Percentiles rank a stretch among this genome's conserved stretches.
Evolutionary conservation across 768 basidiomycete genomes (phyloP).

Genomic region (Crassisporium funariophilum): DNA sequence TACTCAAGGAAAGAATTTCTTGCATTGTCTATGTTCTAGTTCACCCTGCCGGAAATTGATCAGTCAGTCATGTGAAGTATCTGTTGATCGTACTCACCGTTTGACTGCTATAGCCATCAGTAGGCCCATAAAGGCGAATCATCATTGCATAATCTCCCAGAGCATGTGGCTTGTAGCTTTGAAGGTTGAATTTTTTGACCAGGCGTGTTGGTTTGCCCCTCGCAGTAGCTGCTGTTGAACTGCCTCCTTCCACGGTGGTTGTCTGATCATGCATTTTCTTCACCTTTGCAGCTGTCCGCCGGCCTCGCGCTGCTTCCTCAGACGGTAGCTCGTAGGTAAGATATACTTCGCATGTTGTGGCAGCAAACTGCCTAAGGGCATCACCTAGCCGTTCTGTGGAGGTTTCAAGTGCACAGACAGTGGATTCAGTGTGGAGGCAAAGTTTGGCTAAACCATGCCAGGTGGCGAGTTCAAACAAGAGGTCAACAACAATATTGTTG

Average conservation of each 20-base stretch:
- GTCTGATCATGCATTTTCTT: not conserved
- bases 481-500: slow-evolving; percentile 19
- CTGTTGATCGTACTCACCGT: slow-evolving; percentile 9
- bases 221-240: not conserved
- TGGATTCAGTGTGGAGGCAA: slow-evolving; percentile 27
- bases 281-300: slow-evolving; percentile 16
- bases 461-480: slow-evolving; percentile 29
- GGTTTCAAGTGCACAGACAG: slow-evolving; percentile 17
- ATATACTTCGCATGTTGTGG: slow-evolving; percentile 20
- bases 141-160: slow-evolving; percentile 20
- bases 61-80: not conserved
- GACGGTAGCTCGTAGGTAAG: slow-evolving; percentile 31
- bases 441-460: slow-evolving; percentile 41
- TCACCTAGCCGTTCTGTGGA: slow-evolving; percentile 25
- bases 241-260: not conserved
- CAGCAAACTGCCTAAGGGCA: slow-evolving; percentile 22
- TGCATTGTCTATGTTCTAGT: slow-evolving; percentile 10
- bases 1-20: slow-evolving; percentile 10
- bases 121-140: slow-evolving; percentile 14
- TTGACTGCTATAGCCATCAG: slow-evolving; percentile 17
- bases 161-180: slow-evolving; percentile 24
- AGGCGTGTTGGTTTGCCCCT: not conserved
- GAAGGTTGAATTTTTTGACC: slow-evolving; percentile 17
- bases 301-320: slow-evolving; percentile 27
- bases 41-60: slow-evolving; percentile 10